Evolutionary conservation across 441 rosid genomes (phyloP).

Genomic region (Francoa sonchifolia): DNA sequence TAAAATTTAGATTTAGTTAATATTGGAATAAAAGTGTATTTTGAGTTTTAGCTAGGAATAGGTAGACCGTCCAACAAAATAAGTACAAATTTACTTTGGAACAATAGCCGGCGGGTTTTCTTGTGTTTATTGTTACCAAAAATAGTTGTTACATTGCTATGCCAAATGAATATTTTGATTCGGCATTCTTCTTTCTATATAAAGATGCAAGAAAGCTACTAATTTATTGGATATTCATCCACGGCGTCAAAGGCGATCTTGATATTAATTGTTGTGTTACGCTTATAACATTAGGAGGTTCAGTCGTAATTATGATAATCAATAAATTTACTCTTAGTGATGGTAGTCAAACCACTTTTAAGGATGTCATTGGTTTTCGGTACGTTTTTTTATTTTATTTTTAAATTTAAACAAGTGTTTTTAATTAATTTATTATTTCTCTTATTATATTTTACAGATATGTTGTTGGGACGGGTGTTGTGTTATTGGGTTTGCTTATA

Average conservation of each 20-base stretch:
- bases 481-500: conserved; percentile 8
- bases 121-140: too few species aligned
- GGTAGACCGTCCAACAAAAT: too few species aligned
- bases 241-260: neutral
- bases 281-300: conserved; percentile 3
- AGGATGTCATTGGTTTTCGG: conserved; percentile 13
- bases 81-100: too few species aligned
- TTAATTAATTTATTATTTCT: neutral
- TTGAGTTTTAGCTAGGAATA: too few species aligned
- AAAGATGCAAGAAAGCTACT: too few species aligned
- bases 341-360: conserved; percentile 11
- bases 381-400: neutral
- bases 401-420: neutral
- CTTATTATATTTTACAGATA: conserved; percentile 5
- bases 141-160: too few species aligned
- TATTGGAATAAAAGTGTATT: too few species aligned
- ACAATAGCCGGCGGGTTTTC: too few species aligned
- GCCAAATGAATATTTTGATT: too few species aligned
- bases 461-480: conserved; percentile 11
- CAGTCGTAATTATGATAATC: conserved; percentile 5
- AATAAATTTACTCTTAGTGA: conserved; percentile 5
- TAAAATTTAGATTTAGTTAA: too few species aligned
- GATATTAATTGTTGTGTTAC: conserved; percentile 5
- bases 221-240: too few species aligned
- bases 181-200: too few species aligned